Conservation (phyloP, 495 filamentous ascomycete species). For the Pseudevernia furfuracea region DNA sequence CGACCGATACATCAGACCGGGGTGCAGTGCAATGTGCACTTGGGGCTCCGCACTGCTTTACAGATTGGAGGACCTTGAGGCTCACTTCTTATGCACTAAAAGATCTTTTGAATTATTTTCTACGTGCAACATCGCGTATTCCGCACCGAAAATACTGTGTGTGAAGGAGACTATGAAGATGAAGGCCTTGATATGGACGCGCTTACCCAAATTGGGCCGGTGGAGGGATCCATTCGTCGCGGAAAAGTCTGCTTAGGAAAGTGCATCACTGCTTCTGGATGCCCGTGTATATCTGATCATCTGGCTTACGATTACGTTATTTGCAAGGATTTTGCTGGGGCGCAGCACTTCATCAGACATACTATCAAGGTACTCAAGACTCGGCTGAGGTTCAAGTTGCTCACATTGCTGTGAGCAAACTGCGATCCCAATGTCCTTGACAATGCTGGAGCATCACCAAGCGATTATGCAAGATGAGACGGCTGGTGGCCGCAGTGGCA, state of each 20-base stretch:
- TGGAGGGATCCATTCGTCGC: neutral
- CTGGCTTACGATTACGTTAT: neutral
- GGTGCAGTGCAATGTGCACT: too few relatives aligned
- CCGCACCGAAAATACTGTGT: neutral
- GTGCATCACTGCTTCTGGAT: neutral
- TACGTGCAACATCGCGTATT: neutral
- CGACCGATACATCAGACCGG: too few relatives aligned
- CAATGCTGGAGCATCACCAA: neutral
- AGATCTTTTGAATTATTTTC: too few relatives aligned
- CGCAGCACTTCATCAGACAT: neutral
- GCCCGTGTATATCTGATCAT: neutral
- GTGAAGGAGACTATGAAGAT: neutral
- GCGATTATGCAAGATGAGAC: neutral
- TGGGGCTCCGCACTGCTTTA: too few relatives aligned
- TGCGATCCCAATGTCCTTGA: neutral
- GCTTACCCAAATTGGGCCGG: too few relatives aligned
- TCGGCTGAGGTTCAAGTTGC: neutral
- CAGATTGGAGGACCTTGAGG: too few relatives aligned
- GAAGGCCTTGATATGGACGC: neutral
- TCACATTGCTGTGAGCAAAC: neutral
- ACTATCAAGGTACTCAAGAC: slow-evolving; percentile 1
- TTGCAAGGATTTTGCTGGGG: neutral
- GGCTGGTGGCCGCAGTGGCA: neutral
- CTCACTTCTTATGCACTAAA: too few relatives aligned
- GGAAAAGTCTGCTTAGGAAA: neutral